Evolutionary conservation across 345 rosid genomes (phyloP), one percentile per base, ranked within the genome.

Genomic region (Luvunga scandens): DNA sequence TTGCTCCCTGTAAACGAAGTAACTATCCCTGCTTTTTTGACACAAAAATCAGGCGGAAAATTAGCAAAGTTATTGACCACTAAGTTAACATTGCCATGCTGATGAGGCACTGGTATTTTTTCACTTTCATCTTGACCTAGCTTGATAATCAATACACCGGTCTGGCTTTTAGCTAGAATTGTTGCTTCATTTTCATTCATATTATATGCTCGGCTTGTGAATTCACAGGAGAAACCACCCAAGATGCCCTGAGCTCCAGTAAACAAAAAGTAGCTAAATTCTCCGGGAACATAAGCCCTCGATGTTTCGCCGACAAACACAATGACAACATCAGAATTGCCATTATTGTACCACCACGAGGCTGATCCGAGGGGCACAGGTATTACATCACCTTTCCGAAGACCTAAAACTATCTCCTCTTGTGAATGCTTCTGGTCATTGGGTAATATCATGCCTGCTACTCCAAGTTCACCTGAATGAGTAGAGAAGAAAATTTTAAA

Each of bases 301-400:
- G 84, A 55, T 36, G 89, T 71, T 30, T 87, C 80, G 2, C 82
- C 89, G 2, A 84, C 1, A 78, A 87, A 87, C 6, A 74, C 66
- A 0, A 84, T 71, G 2, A 79, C 69, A 4, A 84, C 5, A 16
- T 84, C 79, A 0, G 81, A 73, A 42, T 68, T 60, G 38, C 84
- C 83, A 75, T 71, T n/a, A 22, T 87, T 84, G 61, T 73, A 83
- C 89, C 89, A 87, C 85, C 86, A 83, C 7, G 89, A 84, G 22
- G 72, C 28, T 36, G 72, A 9, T 73, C 85, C 86, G 0, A 28
- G 8, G 0, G 87, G 86, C 2, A 84, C 27, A 0, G 83, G 80
- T 31, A 86, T 66, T 0, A 81, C 9, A 31, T 80, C 84, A 30
- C 89, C 87, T 48, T 74, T 84, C 42, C 39, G 59, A 2, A 86